Conservation (phyloP, 768 basidiomycete genomes). For the Rhizopogon vulgaris region DNA sequence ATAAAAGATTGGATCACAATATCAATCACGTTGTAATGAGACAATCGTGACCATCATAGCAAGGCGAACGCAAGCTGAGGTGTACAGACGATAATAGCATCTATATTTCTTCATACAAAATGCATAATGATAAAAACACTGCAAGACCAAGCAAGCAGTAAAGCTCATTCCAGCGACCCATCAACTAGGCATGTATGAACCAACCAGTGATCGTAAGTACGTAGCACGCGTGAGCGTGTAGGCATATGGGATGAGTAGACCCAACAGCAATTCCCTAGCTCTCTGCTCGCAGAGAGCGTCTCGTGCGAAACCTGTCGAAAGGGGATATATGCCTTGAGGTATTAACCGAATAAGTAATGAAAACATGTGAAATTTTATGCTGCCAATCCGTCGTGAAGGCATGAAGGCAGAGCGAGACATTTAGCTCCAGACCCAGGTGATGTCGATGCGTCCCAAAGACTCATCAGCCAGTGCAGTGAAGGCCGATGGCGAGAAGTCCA, state of each 20-base stretch:
- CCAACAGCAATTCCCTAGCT: conserved; percentile 14
- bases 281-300: conserved; percentile 21
- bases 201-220: conserved; percentile 7
- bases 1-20: neutral
- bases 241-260: conserved; percentile 2
- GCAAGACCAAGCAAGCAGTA: conserved; percentile 28
- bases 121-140: conserved; percentile 13
- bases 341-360: conserved; percentile 22
- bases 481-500: conserved; percentile 60
- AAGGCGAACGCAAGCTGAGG: neutral
- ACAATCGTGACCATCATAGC: neutral
- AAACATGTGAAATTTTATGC: neutral
- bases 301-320: neutral
- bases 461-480: conserved; percentile 43
- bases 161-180: conserved; percentile 13
- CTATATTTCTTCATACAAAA: neutral
- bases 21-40: too few species aligned
- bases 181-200: conserved; percentile 19
- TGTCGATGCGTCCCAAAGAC: conserved; percentile 45
- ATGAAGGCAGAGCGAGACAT: neutral
- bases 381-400: neutral
- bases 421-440: conserved; percentile 47
- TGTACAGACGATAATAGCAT: neutral
- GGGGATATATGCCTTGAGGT: conserved; percentile 1
- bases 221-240: conserved; percentile 22